phyloP scores from a whole-genome alignment of 257 asterid genomes.

The Solanum piurae region DNA sequence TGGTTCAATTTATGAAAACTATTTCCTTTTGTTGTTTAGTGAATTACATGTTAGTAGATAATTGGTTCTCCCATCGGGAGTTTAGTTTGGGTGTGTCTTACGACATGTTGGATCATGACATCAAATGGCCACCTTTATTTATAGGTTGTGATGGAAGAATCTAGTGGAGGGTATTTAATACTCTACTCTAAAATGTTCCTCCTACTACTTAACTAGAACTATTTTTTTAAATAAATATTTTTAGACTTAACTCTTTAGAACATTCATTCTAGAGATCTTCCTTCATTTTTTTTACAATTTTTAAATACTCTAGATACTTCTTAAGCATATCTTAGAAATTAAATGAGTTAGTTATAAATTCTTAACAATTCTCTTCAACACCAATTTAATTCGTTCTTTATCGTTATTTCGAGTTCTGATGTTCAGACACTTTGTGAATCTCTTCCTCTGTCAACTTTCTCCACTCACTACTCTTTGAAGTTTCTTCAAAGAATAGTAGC shows the following conservation, averaged over 20 bases:
- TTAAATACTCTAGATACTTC: neutral
- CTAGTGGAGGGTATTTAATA: neutral
- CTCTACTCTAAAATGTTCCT: neutral
- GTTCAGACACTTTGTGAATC: neutral
- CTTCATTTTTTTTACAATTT: neutral
- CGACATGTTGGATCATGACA: neutral
- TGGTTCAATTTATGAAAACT: neutral
- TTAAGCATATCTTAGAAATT: too few relatives aligned
- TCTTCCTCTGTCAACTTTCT: neutral
- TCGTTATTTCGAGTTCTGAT: neutral
- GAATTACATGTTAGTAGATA: neutral
- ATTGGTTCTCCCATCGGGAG: neutral
- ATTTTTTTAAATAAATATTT: too few relatives aligned
- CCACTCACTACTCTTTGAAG: neutral
- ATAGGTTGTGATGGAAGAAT: neutral
- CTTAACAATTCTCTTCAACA: neutral
- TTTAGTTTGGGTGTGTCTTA: neutral
- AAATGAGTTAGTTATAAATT: neutral
- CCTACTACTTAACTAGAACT: neutral
- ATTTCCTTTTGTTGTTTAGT: neutral
- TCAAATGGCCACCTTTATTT: neutral
- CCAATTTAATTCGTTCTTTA: neutral
- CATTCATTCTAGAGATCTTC: neutral
- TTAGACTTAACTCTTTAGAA: neutral
- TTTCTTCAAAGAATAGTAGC: neutral